Evolutionary conservation across 805 yeast genomes (phyloP), one percentile per base, ranked within the genome.

Genomic region (Sugiyamaella chiloensis): DNA sequence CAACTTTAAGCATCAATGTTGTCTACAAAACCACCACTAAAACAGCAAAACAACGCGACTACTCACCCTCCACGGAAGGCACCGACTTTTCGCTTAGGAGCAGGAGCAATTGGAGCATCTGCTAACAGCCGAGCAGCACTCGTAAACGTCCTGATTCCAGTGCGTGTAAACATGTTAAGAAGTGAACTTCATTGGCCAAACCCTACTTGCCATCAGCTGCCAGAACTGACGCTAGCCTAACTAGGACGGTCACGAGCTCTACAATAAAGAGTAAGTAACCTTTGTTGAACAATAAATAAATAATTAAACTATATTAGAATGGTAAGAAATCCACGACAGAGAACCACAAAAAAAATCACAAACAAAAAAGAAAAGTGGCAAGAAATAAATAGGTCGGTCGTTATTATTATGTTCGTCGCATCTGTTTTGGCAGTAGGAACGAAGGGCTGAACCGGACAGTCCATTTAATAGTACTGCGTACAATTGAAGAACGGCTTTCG

Each of bases 51-150:
- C 3, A 5, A n/a, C 30, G 14, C 9, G 4, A 16, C 21, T 9
- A 57, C 66, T 37, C 49, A 63, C 65, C 72, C 75, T 14, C 76
- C 75, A 46, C 73, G 69, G 55, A 72, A 61, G 12, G 72, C 74
- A 8, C 75, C 74, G 32, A 68, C 62, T 47, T 58, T 61, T 27
- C 58, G 47, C 40, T 46, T 51, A 11, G 53, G 50, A 9, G 49
- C n/a, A n/a, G n/a, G n/a, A n/a, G 24, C 44, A 21, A 26, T 29
- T 12, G 37, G 20, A 19, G 14, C 21, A 21, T 34, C 37, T 3
- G 37, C 37, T 4, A 34, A 16, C 20, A 19, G 3, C 19, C 37
- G 37, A 12, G 37, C 37, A 4, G 37, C 19, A 4, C 20, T n/a
- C 3, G 37, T 16, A 16, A 34, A 34, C 3, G 37, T 21, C 19